These are phyloP conservation scores for Malassezia equina DNA, from an alignment of 1,284 basidiomycete genomes.

Conservation along the genomic window DNA sequence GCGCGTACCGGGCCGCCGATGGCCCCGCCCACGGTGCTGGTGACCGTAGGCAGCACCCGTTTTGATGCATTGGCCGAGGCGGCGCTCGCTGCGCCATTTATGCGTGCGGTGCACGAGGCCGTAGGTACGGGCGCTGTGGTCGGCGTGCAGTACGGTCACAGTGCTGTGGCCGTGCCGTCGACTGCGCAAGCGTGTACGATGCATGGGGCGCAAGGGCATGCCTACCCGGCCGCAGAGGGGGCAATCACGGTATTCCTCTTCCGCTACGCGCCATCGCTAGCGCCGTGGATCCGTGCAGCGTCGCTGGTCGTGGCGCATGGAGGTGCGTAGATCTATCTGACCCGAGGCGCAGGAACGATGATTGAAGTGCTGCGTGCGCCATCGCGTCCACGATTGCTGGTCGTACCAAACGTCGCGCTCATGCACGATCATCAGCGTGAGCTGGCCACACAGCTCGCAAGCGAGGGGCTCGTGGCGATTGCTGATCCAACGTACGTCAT, in stretches of 20 bases:
- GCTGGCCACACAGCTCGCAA: constrained; percentile 57
- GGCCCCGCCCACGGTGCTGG: constrained; percentile 19
- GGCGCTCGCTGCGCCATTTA: constrained; percentile 16
- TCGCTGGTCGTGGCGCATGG: constrained; percentile 84
- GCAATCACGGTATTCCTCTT: constrained; percentile 24
- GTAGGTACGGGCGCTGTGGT: not conserved
- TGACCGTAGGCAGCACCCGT: constrained; percentile 34
- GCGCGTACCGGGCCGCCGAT: not conserved
- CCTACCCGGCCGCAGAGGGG: not conserved
- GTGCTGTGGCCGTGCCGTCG: not conserved
- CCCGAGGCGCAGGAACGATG: constrained; percentile 80
- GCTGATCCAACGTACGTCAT: constrained; percentile 5
- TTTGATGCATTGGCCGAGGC: constrained; percentile 32
- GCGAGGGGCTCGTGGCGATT: not conserved
- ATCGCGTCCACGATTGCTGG: constrained; percentile 60
- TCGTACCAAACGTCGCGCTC: constrained; percentile 76
- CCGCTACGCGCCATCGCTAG: constrained; percentile 23
- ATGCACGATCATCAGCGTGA: constrained; percentile 91
- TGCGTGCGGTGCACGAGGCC: not conserved
- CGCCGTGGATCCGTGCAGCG: constrained; percentile 54
- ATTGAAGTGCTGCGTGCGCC: constrained; percentile 66
- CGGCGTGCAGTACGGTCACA: constrained; percentile 9
- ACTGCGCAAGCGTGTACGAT: constrained; percentile 11
- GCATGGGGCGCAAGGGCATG: constrained; percentile 15
- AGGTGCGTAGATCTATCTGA: constrained; percentile 54